Base-by-base conservation (phyloP, 257 asterid genomes). In the Scutellaria galericulata region DNA sequence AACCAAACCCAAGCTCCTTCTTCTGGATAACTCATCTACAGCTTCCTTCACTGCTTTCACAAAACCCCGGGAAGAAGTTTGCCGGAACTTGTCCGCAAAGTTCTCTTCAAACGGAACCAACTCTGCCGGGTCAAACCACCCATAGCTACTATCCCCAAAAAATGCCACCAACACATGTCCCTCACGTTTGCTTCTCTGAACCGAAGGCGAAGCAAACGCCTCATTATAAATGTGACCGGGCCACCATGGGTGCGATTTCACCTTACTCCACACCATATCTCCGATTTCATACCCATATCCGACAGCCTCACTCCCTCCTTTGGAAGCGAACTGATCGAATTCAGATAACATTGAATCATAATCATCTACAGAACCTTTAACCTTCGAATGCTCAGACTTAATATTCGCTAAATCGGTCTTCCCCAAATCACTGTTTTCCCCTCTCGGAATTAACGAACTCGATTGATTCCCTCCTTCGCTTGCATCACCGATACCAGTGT, bases 191-290 rank as follows among this genome's bases (percentile, higher is more conserved):
- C 81, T 86, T 81, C 86, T 83, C 61, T 84, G 81, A 55, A 93
- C 98, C 2, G 92, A 77, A 31, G 90, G 68, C 0, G 95, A 80
- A 35, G 96, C 98, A 53, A 83, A 78, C 1, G 84, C 81, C 83
- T 93, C 98, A 8, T 81, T 82, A 62, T 80, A 90, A 46, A 90
- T 88, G 62, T 86, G 96, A 4, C 98, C 98, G 7, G 98, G 97
- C 98, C 98, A 93, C 98, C 98, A 93, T 3, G 98, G 98, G 75
- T 93, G 98, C 24, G 98, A 93, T 76, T 90, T 90, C 78, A 93
- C 98, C 68, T 90, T 90, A 22, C 98, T 97, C 98, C 98, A 93
- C 39, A 93, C 97, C 97, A 93, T 89, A 76, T 93, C 97, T 6
- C 97, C 98, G 41, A 90, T 77, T 70, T 84, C 88, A 69, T 79